A percentile compares a stretch with the other conserved stretches of the same genome.
Conservation (phyloP, 1,139 yeast genomes). For the Blastobotrys serpentis region DNA sequence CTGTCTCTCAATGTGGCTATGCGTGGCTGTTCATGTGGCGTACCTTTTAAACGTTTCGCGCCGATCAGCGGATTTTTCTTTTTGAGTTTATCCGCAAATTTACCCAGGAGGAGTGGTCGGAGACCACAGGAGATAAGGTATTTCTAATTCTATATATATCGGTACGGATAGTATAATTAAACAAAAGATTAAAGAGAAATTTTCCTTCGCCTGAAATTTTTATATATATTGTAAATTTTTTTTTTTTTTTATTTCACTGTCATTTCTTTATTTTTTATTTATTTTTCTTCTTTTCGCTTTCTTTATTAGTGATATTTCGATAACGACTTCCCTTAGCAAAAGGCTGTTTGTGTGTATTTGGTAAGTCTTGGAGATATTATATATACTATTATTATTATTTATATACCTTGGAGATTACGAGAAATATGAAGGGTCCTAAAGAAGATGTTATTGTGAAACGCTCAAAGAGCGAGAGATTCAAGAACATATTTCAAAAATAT, state of each 20-base stretch:
- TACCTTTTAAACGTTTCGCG: not conserved
- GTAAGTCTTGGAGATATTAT: too few relatives aligned
- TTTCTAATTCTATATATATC: not conserved
- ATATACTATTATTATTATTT: too few relatives aligned
- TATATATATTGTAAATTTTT: not conserved
- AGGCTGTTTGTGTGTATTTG: too few relatives aligned
- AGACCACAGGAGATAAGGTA: not conserved
- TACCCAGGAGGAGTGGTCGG: not conserved
- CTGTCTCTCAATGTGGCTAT: too few relatives aligned
- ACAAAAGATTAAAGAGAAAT: not conserved
- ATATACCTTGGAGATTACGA: not conserved
- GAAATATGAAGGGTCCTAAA: not conserved
- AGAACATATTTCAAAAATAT: conserved; percentile 7
- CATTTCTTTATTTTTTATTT: too few relatives aligned
- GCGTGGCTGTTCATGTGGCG: not conserved
- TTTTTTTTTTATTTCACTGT: too few relatives aligned
- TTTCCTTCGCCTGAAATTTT: too few relatives aligned
- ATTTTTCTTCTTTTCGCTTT: too few relatives aligned
- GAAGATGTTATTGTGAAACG: not conserved
- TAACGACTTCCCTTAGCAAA: too few relatives aligned
- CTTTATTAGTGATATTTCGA: too few relatives aligned
- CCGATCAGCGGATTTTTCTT: not conserved
- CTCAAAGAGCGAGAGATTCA: conserved; percentile 16
- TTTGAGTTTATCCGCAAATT: not conserved
- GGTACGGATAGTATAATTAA: not conserved